These are phyloP conservation scores for Neurospora intermedia DNA, from an alignment of 495 filamentous ascomycete genomes.

Conservation along the genomic window DNA sequence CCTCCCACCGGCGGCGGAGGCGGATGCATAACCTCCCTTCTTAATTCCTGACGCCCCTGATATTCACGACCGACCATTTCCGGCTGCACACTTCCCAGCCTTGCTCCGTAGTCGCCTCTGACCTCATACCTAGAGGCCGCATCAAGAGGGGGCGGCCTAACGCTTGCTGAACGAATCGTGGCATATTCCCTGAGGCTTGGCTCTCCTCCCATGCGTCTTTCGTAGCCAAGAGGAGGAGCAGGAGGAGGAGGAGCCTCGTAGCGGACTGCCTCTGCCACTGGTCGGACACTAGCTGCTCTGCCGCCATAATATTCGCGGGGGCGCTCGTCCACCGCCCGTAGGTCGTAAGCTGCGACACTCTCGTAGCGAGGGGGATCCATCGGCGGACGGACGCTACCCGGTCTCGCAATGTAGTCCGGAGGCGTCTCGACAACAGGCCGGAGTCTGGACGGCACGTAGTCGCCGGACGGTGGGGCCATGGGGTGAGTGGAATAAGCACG, in stretches of 20 bases:
- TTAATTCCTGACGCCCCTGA: conserved; percentile 23
- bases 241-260: conserved; percentile 39
- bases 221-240: conserved; percentile 17
- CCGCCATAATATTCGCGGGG: conserved; percentile 38
- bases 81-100: conserved; percentile 28
- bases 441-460: conserved; percentile 31
- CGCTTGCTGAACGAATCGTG: conserved; percentile 17
- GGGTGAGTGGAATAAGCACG: conserved; percentile 36
- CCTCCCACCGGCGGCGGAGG: conserved; percentile 12
- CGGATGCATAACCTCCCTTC: conserved; percentile 25
- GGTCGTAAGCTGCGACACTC: conserved; percentile 12
- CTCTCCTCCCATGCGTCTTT: conserved; percentile 41
- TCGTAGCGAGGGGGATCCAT: conserved; percentile 10
- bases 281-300: conserved; percentile 47
- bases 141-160: conserved; percentile 15
- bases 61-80: conserved; percentile 34
- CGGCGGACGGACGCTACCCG: conserved; percentile 46
- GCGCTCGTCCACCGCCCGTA: conserved; percentile 24
- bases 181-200: conserved; percentile 13
- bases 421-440: conserved; percentile 26
- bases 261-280: conserved; percentile 31
- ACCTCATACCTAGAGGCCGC: conserved; percentile 12
- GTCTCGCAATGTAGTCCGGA: conserved; percentile 44
- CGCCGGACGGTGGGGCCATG: conserved; percentile 28
- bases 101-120: conserved; percentile 12